phyloP scores from a whole-genome alignment of 1,284 basidiomycete species.

The Cryptococcus jaspeensis region DNA sequence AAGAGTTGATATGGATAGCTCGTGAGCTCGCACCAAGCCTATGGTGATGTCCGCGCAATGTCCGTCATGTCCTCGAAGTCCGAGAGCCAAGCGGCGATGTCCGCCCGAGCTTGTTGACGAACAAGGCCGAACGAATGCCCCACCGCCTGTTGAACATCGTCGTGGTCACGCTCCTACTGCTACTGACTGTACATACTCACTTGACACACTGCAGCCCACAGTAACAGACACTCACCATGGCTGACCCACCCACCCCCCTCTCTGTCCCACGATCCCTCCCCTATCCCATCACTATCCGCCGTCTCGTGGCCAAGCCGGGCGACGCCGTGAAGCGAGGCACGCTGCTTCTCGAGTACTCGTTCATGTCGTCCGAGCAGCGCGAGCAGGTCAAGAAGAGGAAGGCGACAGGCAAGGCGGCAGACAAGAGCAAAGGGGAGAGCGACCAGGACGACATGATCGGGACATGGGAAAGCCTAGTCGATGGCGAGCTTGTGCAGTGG shows the following conservation, averaged over 20 bases:
- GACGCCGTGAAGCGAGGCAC: conserved; percentile 63
- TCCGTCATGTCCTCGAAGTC: no score
- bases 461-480: conserved; percentile 80
- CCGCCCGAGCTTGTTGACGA: no score
- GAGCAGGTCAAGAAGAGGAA: conserved; percentile 7
- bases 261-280: conserved; percentile 66
- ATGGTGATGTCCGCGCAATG: no score
- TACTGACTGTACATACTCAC: background rate
- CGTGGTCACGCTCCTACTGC: background rate
- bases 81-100: no score
- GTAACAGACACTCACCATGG: conserved; percentile 20
- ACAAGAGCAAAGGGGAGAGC: conserved; percentile 14
- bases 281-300: conserved; percentile 73
- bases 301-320: conserved; percentile 58
- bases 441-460: conserved; percentile 51
- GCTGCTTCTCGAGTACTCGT: conserved; percentile 75
- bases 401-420: conserved; percentile 19
- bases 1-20: no score
- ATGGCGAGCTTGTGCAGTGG: conserved; percentile 58
- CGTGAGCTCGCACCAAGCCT: no score
- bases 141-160: no score
- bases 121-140: no score
- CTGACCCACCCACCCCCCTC: conserved; percentile 41
- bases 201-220: background rate
- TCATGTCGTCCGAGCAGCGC: conserved; percentile 44